Evolutionary conservation across 495 filamentous ascomycete species (phyloP), one percentile per base, ranked within the genome.

Genomic region (Aspergillus indologenus): DNA sequence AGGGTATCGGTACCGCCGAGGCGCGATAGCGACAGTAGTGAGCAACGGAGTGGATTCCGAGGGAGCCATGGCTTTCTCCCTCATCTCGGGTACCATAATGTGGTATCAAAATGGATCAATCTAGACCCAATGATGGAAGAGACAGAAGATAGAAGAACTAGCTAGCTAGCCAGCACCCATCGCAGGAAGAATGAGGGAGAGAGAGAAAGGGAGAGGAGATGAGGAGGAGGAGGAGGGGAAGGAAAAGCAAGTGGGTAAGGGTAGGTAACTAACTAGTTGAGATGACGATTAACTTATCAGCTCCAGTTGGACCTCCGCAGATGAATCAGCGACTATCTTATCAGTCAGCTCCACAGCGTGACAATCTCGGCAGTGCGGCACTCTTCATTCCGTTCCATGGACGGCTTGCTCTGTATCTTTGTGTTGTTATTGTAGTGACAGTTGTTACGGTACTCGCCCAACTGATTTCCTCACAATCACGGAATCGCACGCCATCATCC

Each of bases 1-100:
- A 19, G 81, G 80, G 65, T 91, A 91, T 47, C 86, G 84, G 60
- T 78, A 82, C 40, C 81, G 87, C 57, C 59, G 68, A 21, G 72
- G 72, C 34, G 70, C 74, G 58, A 74, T 69, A 54, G 66, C 56
- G 49, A 76, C 72, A 31, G 64, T 62, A 11, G 26, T 48, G 17
- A 79, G 67, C 31, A 79, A 67, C 53, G 76, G 76, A 9, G 75
- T 75, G 17, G 69, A 70, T 64, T 79, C 76, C 20, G 75, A 75
- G 45, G 59, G 66, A 54, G 70, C 62, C 75, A 77, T 79, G 50
- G 47, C 44, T 65, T 77, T 76, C 62, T 77, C 74, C 68, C 61
- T 71, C 76, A 77, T 77, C 43, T 64, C 68, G n/a, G 56, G 55
- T 47, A 42, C 7, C 47, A 61, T 58, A 31, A 24, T 56, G 44